phyloP scores from a whole-genome alignment of 352 stramenopile species.

The Blastocystis sp. region DNA sequence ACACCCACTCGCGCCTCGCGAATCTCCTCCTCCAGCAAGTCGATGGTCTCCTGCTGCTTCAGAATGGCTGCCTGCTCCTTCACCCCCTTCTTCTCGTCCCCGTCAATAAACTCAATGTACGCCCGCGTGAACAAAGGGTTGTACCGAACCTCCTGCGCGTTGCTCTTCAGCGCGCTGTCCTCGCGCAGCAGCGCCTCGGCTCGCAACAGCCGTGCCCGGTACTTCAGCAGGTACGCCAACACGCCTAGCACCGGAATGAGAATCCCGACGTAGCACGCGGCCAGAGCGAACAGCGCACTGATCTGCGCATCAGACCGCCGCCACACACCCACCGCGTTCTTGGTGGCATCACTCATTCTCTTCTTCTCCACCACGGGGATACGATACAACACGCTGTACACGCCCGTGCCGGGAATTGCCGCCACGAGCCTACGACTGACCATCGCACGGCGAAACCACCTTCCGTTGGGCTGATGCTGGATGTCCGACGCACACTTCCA shows the following conservation, averaged over 20 bases:
- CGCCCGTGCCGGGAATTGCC: background rate
- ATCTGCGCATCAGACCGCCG: conserved; percentile 22
- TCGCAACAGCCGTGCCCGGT: background rate
- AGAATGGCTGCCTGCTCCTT: conserved; percentile 4
- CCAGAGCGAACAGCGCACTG: conserved; percentile 11
- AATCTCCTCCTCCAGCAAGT: conserved; percentile 51
- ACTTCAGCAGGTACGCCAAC: conserved; percentile 14
- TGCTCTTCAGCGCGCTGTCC: conserved; percentile 22
- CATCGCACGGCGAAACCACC: background rate
- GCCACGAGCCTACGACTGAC: background rate
- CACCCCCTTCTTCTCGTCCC: conserved; percentile 55
- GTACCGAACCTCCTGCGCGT: background rate
- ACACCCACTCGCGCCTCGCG: conserved; percentile 14
- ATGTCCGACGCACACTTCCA: conserved; percentile 14
- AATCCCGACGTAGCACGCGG: background rate
- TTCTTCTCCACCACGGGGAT: conserved; percentile 28
- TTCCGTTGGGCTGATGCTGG: background rate
- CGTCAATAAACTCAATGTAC: conserved; percentile 28
- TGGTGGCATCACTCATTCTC: background rate
- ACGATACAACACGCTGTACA: conserved; percentile 37
- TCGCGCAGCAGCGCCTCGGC: conserved; percentile 21
- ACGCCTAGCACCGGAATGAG: conserved; percentile 15
- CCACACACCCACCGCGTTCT: background rate
- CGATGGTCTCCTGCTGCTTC: background rate
- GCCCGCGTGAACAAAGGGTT: conserved; percentile 39